A percentile compares a stretch with the other conserved stretches of the same genome.
Evolutionary conservation across 495 filamentous ascomycete genomes (phyloP).

Genomic region (Annulohypoxylon moriforme): DNA sequence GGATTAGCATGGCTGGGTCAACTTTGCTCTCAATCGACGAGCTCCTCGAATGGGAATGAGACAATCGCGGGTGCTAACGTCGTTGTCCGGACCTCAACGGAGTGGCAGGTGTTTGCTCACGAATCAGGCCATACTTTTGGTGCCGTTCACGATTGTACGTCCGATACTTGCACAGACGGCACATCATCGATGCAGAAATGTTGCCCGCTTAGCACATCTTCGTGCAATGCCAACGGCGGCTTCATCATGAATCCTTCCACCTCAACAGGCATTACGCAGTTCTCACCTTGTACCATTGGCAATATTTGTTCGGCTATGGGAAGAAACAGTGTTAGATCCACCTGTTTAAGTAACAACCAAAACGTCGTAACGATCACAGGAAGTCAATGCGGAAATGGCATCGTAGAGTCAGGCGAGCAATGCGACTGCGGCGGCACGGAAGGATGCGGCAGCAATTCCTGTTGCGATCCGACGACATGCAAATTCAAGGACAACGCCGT

Average conservation of each 20-base stretch:
- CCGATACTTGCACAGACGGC: constrained; percentile 69
- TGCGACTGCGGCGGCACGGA: constrained; percentile 90
- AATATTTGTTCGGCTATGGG: constrained; percentile 95
- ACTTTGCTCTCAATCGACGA: constrained; percentile 74
- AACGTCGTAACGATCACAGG: constrained; percentile 87
- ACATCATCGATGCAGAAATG: constrained; percentile 78
- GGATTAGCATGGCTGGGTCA: constrained; percentile 94
- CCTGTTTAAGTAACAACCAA: constrained; percentile 83
- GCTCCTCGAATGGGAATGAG: constrained; percentile 63
- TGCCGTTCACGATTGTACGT: constrained; percentile 91
- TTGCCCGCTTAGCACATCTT: constrained; percentile 77
- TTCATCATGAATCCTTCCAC: constrained; percentile 99
- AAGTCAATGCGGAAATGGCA: constrained; percentile 93
- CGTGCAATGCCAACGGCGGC: constrained; percentile 77
- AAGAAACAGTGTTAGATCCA: constrained; percentile 78
- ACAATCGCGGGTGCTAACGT: constrained; percentile 88
- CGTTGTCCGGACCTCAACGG: constrained; percentile 81
- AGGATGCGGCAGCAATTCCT: constrained; percentile 77
- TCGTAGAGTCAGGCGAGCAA: constrained; percentile 93
- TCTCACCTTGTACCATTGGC: constrained; percentile 89
- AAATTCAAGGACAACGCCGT: constrained; percentile 80
- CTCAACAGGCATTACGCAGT: constrained; percentile 72
- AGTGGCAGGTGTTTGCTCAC: constrained; percentile 98
- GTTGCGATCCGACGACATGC: constrained; percentile 90
- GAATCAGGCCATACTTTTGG: constrained; percentile 96